Base-by-base conservation (phyloP, 2,329 filamentous ascomycete species). In the Botrytis byssoidea region DNA sequence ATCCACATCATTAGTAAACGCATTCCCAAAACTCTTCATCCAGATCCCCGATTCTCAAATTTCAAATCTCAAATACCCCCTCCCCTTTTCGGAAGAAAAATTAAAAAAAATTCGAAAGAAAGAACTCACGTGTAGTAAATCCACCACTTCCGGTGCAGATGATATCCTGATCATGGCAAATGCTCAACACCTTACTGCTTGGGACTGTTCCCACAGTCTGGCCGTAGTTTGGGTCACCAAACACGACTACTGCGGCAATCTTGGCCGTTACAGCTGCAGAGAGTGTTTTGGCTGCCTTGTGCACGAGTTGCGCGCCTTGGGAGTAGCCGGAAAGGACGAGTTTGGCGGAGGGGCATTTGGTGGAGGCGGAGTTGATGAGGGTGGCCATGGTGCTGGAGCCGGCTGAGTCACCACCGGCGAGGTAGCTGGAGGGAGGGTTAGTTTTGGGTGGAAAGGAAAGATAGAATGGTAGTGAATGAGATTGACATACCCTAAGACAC, bases 251-350 rank as follows among this genome's bases (percentile, higher is more conserved):
- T 1, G 81, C 83, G 46, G 78, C 80, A 61, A 85, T 81, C 75
- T 78, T 79, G 4, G 74, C 73, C 20, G 79, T 77, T 1, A 82
- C 78, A 0, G 73, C 75, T 7, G 76, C 72, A 5, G 78, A 75
- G 0, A 85, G 75, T 0, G 77, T 74, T 46, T 81, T 80, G 9
- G 84, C 77, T 0, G 84, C 80, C 29, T 83, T 82, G 63, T 84
- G 82, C 5, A 85, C 83, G 29, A 86, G 77, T 22, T 85, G 84
- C 0, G 82, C 82, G 9, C 84, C 85, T 77, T 86, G 81, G 16
- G 81, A 83, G 74, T 82, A 83, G 16, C 85, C 85, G 46, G 82
- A 81, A 1, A 83, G 78, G 2, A 84, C 78, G n/a, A 84, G 80
- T 63, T 82, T 80, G 0, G 83, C 81, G 12, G 81, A 77, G 0